Base-by-base conservation (phyloP, 345 rosid genomes). In the Aurinia saxatilis region DNA sequence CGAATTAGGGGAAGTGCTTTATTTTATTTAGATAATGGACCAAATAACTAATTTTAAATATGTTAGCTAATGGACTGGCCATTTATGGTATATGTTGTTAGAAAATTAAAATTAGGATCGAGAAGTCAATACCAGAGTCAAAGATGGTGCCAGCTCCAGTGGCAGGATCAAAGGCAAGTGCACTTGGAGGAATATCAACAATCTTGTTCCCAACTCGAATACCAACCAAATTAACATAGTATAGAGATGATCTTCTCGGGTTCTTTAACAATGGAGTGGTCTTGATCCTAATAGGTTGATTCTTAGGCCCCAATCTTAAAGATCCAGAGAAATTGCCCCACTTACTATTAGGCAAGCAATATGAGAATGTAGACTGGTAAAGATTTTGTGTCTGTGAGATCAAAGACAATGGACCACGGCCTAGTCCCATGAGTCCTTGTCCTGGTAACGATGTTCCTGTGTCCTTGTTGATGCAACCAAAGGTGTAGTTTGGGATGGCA, bases 81-180 rank as follows among this genome's bases (percentile, higher is more conserved):
- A n/a, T n/a, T n/a, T n/a, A n/a, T n/a, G n/a, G n/a, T n/a, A n/a
- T n/a, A n/a, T n/a, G n/a, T n/a, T n/a, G n/a, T n/a, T n/a, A n/a
- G n/a, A n/a, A n/a, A n/a, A n/a, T n/a, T n/a, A n/a, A n/a, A n/a
- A n/a, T n/a, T n/a, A 5, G 12, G 17, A 46, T 5, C 10, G 10
- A 54, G 17, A 65, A 39, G 41, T 41, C 18, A 17, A 9, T 77
- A 87, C 99, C 99, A 1, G 99, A 90, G 80, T 93, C 99, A 58
- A 93, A 54, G 75, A 90, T 77, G 69, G 99, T 93, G 12, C 97
- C 99, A 0, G 95, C 88, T 5, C 99, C 97, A 1, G 88, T 81
- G 27, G 80, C 35, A 10, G 90, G 82, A 66, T 90, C 70, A 73
- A 90, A 93, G 19, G 84, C 96, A 10, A 91, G 45, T 41, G 92